Conservation (phyloP, 192 early-diverging fungal genomes). For the Geranomyces michiganensis region DNA sequence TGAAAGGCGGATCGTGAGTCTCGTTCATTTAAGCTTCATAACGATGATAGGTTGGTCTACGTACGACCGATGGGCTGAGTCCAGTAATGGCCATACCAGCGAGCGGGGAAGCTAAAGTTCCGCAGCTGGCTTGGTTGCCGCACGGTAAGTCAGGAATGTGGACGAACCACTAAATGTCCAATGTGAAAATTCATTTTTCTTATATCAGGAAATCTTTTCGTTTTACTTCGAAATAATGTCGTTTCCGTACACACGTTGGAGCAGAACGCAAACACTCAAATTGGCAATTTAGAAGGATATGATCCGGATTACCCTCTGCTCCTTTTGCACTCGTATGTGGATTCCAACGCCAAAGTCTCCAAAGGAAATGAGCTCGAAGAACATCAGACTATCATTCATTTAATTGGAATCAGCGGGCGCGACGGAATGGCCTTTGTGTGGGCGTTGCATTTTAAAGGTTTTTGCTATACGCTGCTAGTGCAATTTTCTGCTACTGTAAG, state of each 20-base stretch:
- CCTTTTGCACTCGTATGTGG: slow-evolving; percentile 28
- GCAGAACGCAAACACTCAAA: neutral
- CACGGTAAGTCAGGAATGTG: neutral
- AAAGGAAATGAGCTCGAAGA: neutral
- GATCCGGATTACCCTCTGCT: slow-evolving; percentile 7
- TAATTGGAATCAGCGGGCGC: slow-evolving; percentile 17
- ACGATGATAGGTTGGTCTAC: slow-evolving; percentile 11
- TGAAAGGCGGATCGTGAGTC: neutral
- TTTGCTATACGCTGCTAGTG: too few species aligned
- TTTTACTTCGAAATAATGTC: neutral
- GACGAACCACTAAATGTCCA: neutral
- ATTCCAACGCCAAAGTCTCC: slow-evolving; percentile 10
- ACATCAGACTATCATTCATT: neutral
- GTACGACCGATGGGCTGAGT: slow-evolving; percentile 19
- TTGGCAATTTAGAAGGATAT: slow-evolving; percentile 18
- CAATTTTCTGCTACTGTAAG: too few species aligned
- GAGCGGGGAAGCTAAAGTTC: neutral
- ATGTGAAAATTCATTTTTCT: neutral
- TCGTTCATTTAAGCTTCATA: neutral
- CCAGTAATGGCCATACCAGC: neutral
- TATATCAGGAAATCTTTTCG: neutral
- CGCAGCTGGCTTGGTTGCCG: slow-evolving; percentile 20
- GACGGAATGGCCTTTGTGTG: slow-evolving; percentile 10
- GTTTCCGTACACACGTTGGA: slow-evolving; percentile 6
- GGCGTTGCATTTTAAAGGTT: slow-evolving; percentile 19